These are phyloP conservation scores for Lactuca sativa DNA, from an alignment of 129 eudicot species.

Conservation along the genomic window DNA sequence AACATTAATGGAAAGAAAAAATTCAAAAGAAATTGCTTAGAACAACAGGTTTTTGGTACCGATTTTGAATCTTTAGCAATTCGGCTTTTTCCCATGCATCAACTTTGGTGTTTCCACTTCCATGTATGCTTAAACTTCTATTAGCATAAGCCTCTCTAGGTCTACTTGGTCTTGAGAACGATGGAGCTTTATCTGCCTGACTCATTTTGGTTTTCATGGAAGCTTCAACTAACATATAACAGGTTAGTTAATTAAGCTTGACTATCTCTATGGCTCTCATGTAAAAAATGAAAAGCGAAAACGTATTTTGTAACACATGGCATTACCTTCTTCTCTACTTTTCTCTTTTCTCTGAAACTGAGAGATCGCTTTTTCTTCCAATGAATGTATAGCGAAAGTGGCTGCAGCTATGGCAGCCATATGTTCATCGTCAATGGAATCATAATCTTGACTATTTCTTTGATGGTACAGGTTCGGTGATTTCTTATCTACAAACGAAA, in stretches of 20 bases:
- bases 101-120: constrained; percentile 42
- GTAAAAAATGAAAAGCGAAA: neutral
- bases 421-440: constrained; percentile 38
- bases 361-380: constrained; percentile 41
- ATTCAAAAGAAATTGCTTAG: neutral
- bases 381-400: constrained; percentile 64
- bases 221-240: constrained; percentile 26
- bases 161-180: constrained; percentile 32
- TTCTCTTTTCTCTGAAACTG: constrained; percentile 36
- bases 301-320: neutral
- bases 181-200: constrained; percentile 27
- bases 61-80: constrained; percentile 53
- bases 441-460: constrained; percentile 24
- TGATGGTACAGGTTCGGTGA: constrained; percentile 19
- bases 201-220: constrained; percentile 28
- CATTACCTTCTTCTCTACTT: constrained; percentile 39
- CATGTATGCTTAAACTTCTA: constrained; percentile 31
- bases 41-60: constrained; percentile 29
- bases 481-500: constrained; percentile 24
- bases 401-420: constrained; percentile 78
- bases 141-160: constrained; percentile 27
- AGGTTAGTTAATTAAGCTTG: constrained; percentile 1
- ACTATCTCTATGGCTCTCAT: neutral
- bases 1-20: neutral
- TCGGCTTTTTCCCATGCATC: constrained; percentile 78